Conservation (phyloP, 768 basidiomycete genomes). For the Suillus subalutaceus region DNA sequence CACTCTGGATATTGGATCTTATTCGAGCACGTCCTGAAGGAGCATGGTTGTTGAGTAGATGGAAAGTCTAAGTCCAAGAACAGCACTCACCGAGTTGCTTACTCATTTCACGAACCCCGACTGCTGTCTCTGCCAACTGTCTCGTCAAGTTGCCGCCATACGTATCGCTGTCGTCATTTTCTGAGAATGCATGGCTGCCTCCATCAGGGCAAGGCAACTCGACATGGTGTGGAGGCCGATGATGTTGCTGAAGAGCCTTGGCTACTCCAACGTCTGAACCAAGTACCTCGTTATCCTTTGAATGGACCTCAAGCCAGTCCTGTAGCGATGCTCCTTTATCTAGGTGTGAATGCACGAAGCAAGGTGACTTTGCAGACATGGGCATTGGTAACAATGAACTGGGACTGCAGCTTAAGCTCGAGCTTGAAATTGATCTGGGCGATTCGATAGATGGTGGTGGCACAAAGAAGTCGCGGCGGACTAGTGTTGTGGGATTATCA, state of each 20-base stretch:
- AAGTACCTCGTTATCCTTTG: conserved; percentile 29
- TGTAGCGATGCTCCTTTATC: conserved; percentile 79
- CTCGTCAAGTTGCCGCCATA: conserved; percentile 80
- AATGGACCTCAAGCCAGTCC: conserved; percentile 61
- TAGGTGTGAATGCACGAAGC: conserved; percentile 91
- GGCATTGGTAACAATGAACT: conserved; percentile 29
- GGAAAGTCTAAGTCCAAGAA: conserved; percentile 7
- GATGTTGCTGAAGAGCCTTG: conserved; percentile 45
- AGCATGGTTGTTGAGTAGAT: conserved; percentile 14
- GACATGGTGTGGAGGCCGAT: conserved; percentile 18
- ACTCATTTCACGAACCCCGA: conserved; percentile 98
- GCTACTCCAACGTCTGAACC: conserved; percentile 51
- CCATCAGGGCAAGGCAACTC: conserved; percentile 22
- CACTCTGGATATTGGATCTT: conserved; percentile 86
- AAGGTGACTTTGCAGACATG: conserved; percentile 62
- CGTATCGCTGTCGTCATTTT: conserved; percentile 62
- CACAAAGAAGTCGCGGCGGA: conserved; percentile 20
- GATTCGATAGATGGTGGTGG: conserved; percentile 21
- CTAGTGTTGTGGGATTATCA: conserved; percentile 19
- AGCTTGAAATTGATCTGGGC: conserved; percentile 28
- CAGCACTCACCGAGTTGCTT: conserved; percentile 83
- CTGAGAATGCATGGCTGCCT: conserved; percentile 20
- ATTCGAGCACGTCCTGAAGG: conserved; percentile 85
- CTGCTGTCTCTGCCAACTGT: conserved; percentile 95
- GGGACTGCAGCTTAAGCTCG: conserved; percentile 21